Base-by-base conservation (phyloP, 192 early-diverging fungal genomes). In the Gaertneriomyces sp. region DNA sequence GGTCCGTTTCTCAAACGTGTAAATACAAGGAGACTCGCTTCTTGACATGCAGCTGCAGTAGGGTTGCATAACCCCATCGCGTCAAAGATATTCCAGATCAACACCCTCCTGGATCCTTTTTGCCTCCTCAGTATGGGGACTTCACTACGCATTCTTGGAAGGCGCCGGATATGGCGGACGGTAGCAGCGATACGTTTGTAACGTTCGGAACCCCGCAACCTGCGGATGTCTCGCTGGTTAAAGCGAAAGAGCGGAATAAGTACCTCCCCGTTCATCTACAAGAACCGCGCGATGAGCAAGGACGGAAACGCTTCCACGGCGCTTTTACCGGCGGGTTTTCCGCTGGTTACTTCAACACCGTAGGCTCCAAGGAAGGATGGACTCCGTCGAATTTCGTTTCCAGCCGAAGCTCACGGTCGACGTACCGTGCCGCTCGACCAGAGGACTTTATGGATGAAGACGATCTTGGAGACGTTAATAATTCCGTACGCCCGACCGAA, bases 361-460 rank as follows among this genome's bases (percentile, higher is more conserved):
- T 93, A 7, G 95, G 95, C 5, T 96, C 95, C 9, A 94, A 96
- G 81, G 91, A 96, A 74, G 90, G 91, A 54, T 93, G 90, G 90
- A 56, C 80, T 49, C 92, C 92, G 0, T 74, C 78, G 3, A 75
- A 84, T 7, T 96, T 93, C 73, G 83, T 87, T 3, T 94, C 94
- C 1, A 90, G 90, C 7, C 81, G 92, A 42, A 70, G 59, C 33
- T 79, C 80, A 6, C 84, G 92, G 10, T 77, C 76, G 6, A 51
- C 66, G 59, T 44, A 78, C 45, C 67, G n/a, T 44, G 49, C 57
- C 66, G 58, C 73, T 11, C 50, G 72, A 11, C 86, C 88, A 20
- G 90, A 95, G 63, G 95, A 98, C 64, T 96, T 86, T 63, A 98
- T 98, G 96, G 96, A 98, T 75, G 92, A 95, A 6, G 94, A 98